phyloP scores from a whole-genome alignment of 257 asterid species.

The Scutellaria galericulata region DNA sequence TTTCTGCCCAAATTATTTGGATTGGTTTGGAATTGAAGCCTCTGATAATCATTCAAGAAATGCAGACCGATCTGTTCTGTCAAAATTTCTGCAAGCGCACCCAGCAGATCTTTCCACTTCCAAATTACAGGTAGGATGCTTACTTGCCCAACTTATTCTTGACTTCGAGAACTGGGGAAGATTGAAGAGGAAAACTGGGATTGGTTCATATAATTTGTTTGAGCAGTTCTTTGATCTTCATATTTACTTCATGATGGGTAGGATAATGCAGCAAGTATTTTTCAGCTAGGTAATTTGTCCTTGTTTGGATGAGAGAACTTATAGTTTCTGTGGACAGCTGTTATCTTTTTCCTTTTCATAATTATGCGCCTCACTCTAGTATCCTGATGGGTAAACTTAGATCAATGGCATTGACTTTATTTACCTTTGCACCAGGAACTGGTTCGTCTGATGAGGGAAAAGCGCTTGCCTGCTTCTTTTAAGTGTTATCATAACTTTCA shows the following conservation, averaged over 20 bases:
- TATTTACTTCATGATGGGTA: constrained; percentile 21
- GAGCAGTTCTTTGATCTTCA: neutral
- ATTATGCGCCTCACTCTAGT: constrained; percentile 1
- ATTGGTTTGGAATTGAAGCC: constrained; percentile 82
- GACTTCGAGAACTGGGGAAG: constrained; percentile 9
- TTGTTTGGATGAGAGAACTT: constrained; percentile 27
- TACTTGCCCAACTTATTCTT: constrained; percentile 31
- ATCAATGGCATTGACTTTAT: constrained; percentile 24
- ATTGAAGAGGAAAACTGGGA: neutral
- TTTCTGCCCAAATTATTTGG: constrained; percentile 81
- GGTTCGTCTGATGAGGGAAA: constrained; percentile 80
- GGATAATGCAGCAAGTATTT: constrained; percentile 12
- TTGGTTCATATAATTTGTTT: constrained; percentile 1
- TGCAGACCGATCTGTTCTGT: constrained; percentile 72
- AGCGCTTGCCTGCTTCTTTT: constrained; percentile 79
- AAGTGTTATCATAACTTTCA: constrained; percentile 86
- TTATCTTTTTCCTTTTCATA: constrained; percentile 7
- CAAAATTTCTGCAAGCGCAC: constrained; percentile 79
- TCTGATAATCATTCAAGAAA: constrained; percentile 64
- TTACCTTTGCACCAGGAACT: constrained; percentile 69
- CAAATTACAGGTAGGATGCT: constrained; percentile 71
- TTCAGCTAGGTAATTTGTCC: constrained; percentile 28
- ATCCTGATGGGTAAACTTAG: constrained; percentile 17
- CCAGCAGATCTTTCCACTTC: constrained; percentile 85
- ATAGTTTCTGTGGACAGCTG: constrained; percentile 1